Evolutionary conservation across 768 basidiomycete genomes (phyloP).

Genomic region (Amanita pseudoporphyria): DNA sequence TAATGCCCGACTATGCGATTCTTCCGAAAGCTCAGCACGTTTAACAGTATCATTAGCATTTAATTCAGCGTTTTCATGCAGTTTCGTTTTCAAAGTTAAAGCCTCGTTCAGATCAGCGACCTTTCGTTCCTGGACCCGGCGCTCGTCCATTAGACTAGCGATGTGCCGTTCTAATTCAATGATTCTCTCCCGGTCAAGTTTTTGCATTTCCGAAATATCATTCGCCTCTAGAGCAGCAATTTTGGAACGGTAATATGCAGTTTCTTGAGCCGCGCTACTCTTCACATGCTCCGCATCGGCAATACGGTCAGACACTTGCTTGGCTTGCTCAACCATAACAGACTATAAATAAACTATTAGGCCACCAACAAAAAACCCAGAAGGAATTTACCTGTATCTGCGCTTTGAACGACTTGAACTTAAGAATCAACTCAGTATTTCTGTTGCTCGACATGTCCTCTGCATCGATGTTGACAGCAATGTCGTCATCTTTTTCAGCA

Average conservation of each 20-base stretch:
- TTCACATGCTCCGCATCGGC: slow-evolving; percentile 73
- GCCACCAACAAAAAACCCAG: background rate
- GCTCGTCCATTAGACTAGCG: slow-evolving; percentile 49
- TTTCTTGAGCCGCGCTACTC: slow-evolving; percentile 79
- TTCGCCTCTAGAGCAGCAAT: slow-evolving; percentile 75
- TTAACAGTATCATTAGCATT: slow-evolving; percentile 65
- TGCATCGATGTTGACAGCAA: slow-evolving; percentile 20
- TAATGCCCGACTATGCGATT: slow-evolving; percentile 49
- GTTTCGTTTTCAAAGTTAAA: slow-evolving; percentile 64
- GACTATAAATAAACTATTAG: slow-evolving; percentile 32
- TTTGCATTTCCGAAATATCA: slow-evolving; percentile 51
- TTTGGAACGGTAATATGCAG: slow-evolving; percentile 93
- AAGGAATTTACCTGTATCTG: slow-evolving; percentile 65
- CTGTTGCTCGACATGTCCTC: slow-evolving; percentile 34
- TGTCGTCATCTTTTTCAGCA: slow-evolving; percentile 38
- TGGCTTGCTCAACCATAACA: slow-evolving; percentile 68
- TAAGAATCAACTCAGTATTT: slow-evolving; percentile 63
- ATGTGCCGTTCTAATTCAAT: slow-evolving; percentile 67
- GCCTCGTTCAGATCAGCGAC: slow-evolving; percentile 64
- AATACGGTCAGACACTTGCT: slow-evolving; percentile 64
- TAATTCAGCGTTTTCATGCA: slow-evolving; percentile 73
- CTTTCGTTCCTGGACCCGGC: slow-evolving; percentile 58
- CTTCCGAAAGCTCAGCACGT: slow-evolving; percentile 69
- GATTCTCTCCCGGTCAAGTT: slow-evolving; percentile 72
- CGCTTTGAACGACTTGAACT: slow-evolving; percentile 83